phyloP scores from a whole-genome alignment of 371 early-diverging fungal species.

The Fennellomyces sp. region DNA sequence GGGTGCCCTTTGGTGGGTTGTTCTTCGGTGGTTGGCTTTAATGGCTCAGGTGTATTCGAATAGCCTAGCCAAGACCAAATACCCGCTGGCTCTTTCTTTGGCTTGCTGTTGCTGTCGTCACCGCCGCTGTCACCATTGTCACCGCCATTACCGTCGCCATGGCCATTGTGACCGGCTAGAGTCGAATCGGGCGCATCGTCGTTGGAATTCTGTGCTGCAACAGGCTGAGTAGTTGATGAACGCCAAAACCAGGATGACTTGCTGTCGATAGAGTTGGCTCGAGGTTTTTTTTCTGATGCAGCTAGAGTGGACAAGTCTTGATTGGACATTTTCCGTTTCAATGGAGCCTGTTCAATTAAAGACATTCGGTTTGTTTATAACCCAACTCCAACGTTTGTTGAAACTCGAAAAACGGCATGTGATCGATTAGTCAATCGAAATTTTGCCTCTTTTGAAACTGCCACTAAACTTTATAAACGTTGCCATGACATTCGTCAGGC shows the following conservation, averaged over 20 bases:
- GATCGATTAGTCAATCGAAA: too few relatives aligned
- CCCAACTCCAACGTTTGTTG: neutral
- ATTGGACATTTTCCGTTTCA: neutral
- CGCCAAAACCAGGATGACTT: conserved; percentile 9
- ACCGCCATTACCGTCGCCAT: neutral
- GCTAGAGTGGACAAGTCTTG: neutral
- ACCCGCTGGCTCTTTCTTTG: neutral
- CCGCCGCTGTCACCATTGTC: neutral
- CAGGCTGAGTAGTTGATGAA: neutral
- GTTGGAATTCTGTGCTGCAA: too few relatives aligned
- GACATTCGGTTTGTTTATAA: too few relatives aligned
- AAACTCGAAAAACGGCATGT: too few relatives aligned
- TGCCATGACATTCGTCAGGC: too few relatives aligned
- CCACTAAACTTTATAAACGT: too few relatives aligned
- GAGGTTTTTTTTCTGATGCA: conserved; percentile 8
- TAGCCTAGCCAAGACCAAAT: conserved; percentile 21
- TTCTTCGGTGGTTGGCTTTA: neutral
- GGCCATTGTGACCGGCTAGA: neutral
- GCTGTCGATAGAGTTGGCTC: conserved; percentile 12
- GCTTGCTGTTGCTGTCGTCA: neutral
- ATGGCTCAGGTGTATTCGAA: neutral
- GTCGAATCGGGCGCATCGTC: too few relatives aligned
- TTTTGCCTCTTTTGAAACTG: too few relatives aligned
- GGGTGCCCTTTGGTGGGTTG: neutral
- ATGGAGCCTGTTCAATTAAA: too few relatives aligned